Base-by-base conservation (phyloP, 768 basidiomycete species). In the Pleurotus cornucopiae region DNA sequence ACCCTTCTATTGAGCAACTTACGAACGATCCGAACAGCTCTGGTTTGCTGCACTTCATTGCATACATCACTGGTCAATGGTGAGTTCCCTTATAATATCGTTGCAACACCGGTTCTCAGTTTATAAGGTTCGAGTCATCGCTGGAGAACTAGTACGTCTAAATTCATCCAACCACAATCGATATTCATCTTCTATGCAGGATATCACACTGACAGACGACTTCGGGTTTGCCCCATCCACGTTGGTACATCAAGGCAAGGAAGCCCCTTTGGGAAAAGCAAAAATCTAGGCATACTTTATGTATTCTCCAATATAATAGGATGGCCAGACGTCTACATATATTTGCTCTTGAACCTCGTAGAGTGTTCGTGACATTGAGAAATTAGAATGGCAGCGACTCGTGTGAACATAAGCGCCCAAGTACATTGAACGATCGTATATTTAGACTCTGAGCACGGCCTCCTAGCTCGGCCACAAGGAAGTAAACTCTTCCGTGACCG, bases 51-150 rank as follows among this genome's bases (percentile, higher is more conserved):
- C 78, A 20, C 71, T 94, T 30, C 91, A 94, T 64, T 91, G 91
- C 43, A 86, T 94, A 21, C 91, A 94, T 69, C 91, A 94, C 66
- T 94, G 89, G 89, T 91, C 89, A 16, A 91, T 91, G 88, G 89
- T 89, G 66, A 61, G 80, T 62, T 12, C 23, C 23, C 53, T 14
- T 37, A n/a, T 14, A 21, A 34, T 49, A 23, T 52, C 41, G 6
- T n/a, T 23, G 44, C 52, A 13, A 21, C 23, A 12, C 21, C 9
- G 18, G 56, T 40, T 57, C n/a, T 39, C 52, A 49, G 26, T 60
- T 39, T 49, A 56, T 40, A 57, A 91, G 89, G 79, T 94, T 54
- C 86, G 91, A 51, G 86, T 91, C 13, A 87, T 93, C 58, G 86
- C 89, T 16, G 89, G 89, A 60, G 91, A 94, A 73, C 71, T 90